A percentile compares a stretch with the other conserved stretches of the same genome.
Evolutionary conservation across 2,329 filamentous ascomycete genomes (phyloP).

Genomic region (Fusarium sp.): DNA sequence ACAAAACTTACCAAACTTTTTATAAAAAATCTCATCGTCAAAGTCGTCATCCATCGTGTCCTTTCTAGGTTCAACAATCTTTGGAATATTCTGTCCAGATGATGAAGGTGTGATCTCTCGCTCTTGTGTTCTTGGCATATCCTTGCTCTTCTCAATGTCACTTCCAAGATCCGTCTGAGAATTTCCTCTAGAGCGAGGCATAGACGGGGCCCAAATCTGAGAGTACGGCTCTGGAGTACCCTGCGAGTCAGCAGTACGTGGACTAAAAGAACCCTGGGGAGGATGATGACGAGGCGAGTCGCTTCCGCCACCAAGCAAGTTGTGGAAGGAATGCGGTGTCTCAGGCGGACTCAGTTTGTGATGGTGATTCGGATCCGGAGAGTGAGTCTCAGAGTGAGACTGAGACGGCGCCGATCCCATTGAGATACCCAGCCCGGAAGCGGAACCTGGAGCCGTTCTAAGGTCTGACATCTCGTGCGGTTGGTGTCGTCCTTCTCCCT

Average conservation of each 20-base stretch:
- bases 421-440: slow-evolving; percentile 40
- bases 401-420: slow-evolving; percentile 11
- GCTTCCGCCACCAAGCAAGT: slow-evolving; percentile 34
- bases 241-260: slow-evolving; percentile 11
- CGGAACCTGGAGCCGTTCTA: slow-evolving; percentile 14
- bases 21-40: slow-evolving; percentile 50
- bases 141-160: slow-evolving; percentile 5
- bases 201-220: slow-evolving; percentile 42
- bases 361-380: slow-evolving; percentile 25
- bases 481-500: neutral
- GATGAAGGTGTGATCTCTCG: slow-evolving; percentile 9
- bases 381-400: neutral
- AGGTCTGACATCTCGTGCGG: slow-evolving; percentile 41
- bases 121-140: slow-evolving; percentile 12
- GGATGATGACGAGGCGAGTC: slow-evolving; percentile 10
- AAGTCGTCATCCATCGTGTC: slow-evolving; percentile 42
- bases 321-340: slow-evolving; percentile 41
- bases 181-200: slow-evolving; percentile 28
- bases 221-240: slow-evolving; percentile 36
- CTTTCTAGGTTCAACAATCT: slow-evolving; percentile 27
- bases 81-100: slow-evolving; percentile 10
- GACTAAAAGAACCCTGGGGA: slow-evolving; percentile 26
- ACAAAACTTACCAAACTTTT: slow-evolving; percentile 49
- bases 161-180: neutral
- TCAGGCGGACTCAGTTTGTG: slow-evolving; percentile 36